Conservation (phyloP, 768 basidiomycete species). For the Chalciporus piperatus region DNA sequence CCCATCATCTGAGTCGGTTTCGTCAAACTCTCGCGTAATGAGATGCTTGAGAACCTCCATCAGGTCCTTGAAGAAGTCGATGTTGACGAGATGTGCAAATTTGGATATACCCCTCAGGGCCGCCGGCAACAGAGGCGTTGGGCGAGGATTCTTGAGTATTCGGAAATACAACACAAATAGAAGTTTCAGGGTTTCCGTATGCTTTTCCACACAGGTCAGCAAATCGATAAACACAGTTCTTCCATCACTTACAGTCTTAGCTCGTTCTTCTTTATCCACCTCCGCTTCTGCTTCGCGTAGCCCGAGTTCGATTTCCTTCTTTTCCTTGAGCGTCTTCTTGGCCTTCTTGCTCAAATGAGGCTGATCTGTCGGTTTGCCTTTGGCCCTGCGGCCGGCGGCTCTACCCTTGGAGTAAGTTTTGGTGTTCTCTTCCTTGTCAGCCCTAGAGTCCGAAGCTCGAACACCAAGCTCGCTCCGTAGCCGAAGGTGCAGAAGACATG, state of each 20-base stretch:
- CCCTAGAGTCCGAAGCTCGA: conserved; percentile 69
- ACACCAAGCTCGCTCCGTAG: conserved; percentile 83
- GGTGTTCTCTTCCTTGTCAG: conserved; percentile 49
- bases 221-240: conserved; percentile 6
- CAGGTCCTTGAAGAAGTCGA: conserved; percentile 97
- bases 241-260: conserved; percentile 59
- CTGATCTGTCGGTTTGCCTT: conserved; percentile 55
- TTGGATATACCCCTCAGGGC: conserved; percentile 90
- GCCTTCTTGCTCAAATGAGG: conserved; percentile 92
- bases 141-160: conserved; percentile 81
- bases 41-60: conserved; percentile 81
- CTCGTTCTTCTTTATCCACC: conserved; percentile 88
- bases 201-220: conserved; percentile 47
- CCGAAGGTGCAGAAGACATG: conserved; percentile 80
- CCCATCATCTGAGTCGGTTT: conserved; percentile 39
- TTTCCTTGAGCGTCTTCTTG: conserved; percentile 81
- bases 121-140: conserved; percentile 77
- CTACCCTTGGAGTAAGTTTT: conserved; percentile 44
- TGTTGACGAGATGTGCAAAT: conserved; percentile 95
- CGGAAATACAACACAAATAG: conserved; percentile 97
- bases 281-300: conserved; percentile 93
- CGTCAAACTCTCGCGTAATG: conserved; percentile 50
- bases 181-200: conserved; percentile 97
- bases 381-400: conserved; percentile 41
- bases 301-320: conserved; percentile 86